Evolutionary conservation across 306 rosid species (phyloP).

Genomic region (Heteromeles arbutifolia): DNA sequence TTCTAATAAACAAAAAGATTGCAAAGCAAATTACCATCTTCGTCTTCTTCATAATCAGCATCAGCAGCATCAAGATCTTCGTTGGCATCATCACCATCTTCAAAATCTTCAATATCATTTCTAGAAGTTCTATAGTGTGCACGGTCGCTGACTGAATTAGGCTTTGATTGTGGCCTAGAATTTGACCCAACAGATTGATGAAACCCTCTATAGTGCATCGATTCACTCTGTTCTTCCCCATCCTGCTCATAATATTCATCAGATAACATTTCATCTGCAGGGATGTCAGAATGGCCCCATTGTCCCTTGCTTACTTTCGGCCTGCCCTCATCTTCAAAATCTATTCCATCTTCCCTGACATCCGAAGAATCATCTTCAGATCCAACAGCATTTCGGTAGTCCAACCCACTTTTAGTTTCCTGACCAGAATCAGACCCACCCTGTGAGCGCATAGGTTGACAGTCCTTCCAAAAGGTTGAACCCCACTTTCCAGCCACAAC

Average conservation of each 20-base stretch:
- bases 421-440: constrained; percentile 76
- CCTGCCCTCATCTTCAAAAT: constrained; percentile 72
- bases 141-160: constrained; percentile 32
- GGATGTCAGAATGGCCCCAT: constrained; percentile 66
- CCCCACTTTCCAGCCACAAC: constrained; percentile 82
- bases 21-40: constrained; percentile 56
- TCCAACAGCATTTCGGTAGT: constrained; percentile 49
- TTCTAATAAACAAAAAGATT: not conserved
- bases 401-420: constrained; percentile 77
- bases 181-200: constrained; percentile 41
- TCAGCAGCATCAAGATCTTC: constrained; percentile 49
- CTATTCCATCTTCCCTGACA: constrained; percentile 62
- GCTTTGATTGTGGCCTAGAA: constrained; percentile 55
- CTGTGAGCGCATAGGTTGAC: constrained; percentile 62
- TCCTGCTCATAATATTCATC: constrained; percentile 99
- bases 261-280: constrained; percentile 91
- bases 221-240: constrained; percentile 82
- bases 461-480: constrained; percentile 93
- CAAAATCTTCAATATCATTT: constrained; percentile 40
- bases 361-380: constrained; percentile 66
- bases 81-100: constrained; percentile 24
- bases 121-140: constrained; percentile 44
- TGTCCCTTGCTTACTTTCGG: constrained; percentile 61
- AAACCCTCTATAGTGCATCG: constrained; percentile 43
- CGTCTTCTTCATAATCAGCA: constrained; percentile 92